Evolutionary conservation across 2,329 filamentous ascomycete genomes (phyloP).

Genomic region (Cladosporium sp.): DNA sequence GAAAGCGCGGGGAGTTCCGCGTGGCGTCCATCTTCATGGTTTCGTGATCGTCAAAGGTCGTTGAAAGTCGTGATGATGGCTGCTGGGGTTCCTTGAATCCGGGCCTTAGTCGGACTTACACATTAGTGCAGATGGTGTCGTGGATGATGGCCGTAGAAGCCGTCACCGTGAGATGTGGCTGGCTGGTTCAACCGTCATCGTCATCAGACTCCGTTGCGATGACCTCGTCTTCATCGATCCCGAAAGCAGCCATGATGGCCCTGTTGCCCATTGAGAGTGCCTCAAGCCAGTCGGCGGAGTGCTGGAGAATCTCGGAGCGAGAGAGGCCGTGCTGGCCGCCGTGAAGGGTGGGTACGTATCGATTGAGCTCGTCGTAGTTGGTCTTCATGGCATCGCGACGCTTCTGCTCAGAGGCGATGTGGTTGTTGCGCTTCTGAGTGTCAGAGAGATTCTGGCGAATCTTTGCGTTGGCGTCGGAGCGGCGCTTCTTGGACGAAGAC

Average conservation of each 20-base stretch:
- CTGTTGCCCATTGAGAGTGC: constrained; percentile 64
- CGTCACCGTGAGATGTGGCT: not conserved
- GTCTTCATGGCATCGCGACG: constrained; percentile 75
- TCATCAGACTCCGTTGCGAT: not conserved
- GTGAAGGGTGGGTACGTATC: constrained; percentile 69
- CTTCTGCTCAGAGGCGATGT: constrained; percentile 85
- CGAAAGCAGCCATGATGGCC: constrained; percentile 12
- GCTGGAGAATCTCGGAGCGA: constrained; percentile 74
- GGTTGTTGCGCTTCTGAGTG: constrained; percentile 78
- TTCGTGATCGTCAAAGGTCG: constrained; percentile 9
- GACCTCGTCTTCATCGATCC: not conserved
- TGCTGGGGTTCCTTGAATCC: constrained; percentile 1
- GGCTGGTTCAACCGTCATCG: not conserved
- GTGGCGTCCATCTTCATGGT: constrained; percentile 5
- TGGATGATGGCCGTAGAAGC: not conserved
- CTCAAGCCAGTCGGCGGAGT: constrained; percentile 75
- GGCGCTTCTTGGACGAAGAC: constrained; percentile 4
- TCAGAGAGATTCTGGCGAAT: constrained; percentile 59
- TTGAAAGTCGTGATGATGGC: constrained; percentile 9
- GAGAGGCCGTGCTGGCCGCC: constrained; percentile 64
- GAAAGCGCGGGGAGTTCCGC: not conserved
- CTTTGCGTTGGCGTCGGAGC: not conserved
- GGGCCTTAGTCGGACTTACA: constrained; percentile 10
- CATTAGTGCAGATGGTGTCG: not conserved
- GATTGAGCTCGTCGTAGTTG: constrained; percentile 75